Base-by-base conservation (phyloP, 2,329 filamentous ascomycete genomes). In the Pseudonectria foliicola region DNA sequence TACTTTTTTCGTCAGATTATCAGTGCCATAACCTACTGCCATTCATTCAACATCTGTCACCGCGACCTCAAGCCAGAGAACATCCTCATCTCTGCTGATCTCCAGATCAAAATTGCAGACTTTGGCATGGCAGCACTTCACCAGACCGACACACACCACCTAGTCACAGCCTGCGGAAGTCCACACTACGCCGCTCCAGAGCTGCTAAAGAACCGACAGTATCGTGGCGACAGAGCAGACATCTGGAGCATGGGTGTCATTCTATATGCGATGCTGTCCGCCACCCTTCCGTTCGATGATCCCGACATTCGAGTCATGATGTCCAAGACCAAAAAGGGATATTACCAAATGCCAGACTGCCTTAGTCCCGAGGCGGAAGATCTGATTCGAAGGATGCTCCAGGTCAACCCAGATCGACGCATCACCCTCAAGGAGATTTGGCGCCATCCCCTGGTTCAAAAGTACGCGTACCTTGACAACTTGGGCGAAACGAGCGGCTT, bases 1-100 rank as follows among this genome's bases (percentile, higher is more conserved):
- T 84, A 75, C 54, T 82, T 94, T 48, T 95, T 95, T 54, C 81
- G 89, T 25, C 92, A 98, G 61, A 88, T 98, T 46, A 83, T 98
- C 55, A 86, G 85, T 35, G 92, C 87, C 1, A 73, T 98, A 33
- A 80, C 88, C 3, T 95, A 95, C 62, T 94, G 89, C 49, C 92
- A 98, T 61, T 80, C 84, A 3, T 86, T 95, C 64, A 88, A 90
- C 49, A 95, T 98, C 44, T 95, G 89, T 56, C 92, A 98, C 56
- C 84, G 92, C 15, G 92, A 98, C 50, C 70, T 98, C 34, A 98
- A 98, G 62, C 92, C 89, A 0, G 92, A 98, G 62, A 98, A 98
- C 52, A 95, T 98, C 29, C 70, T 98, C 13, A 71, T 98, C 33
- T 88, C 88, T 38, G 68, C 69, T 3, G 68, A 81, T 30, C 74